phyloP scores from a whole-genome alignment of 306 rosid genomes.

The Nissolia schottii region DNA sequence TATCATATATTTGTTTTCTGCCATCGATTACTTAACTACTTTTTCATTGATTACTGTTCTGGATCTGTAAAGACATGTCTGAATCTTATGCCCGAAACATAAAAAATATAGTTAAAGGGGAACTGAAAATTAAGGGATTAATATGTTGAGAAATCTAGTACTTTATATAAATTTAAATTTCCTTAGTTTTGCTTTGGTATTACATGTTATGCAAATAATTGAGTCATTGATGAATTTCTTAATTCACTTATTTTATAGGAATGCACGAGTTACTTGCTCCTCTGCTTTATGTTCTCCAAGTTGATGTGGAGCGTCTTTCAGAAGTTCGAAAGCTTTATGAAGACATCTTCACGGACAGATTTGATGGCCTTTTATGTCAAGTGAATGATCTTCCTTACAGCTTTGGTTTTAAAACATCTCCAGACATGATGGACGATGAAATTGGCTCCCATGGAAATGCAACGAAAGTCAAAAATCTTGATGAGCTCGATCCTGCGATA shows the following conservation, averaged over 20 bases:
- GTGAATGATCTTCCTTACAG: slow-evolving; percentile 67
- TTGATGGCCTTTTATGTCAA: slow-evolving; percentile 68
- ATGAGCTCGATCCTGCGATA: slow-evolving; percentile 80
- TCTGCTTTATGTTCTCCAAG: slow-evolving; percentile 83
- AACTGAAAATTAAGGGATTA: background rate
- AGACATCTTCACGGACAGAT: slow-evolving; percentile 83
- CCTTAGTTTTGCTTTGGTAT: background rate
- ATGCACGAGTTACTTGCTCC: slow-evolving; percentile 99
- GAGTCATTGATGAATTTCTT: slow-evolving; percentile 10
- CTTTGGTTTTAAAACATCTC: slow-evolving; percentile 75
- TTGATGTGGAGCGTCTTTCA: slow-evolving; percentile 74
- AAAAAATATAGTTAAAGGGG: background rate
- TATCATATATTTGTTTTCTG: background rate
- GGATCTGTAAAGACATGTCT: background rate
- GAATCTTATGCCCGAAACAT: background rate
- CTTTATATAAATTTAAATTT: background rate
- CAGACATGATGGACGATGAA: slow-evolving; percentile 49
- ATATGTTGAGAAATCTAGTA: slow-evolving; percentile 1
- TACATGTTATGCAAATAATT: slow-evolving; percentile 19
- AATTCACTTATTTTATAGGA: slow-evolving; percentile 40
- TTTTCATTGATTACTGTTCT: background rate
- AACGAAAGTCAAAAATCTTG: slow-evolving; percentile 45
- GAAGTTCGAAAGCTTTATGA: slow-evolving; percentile 76
- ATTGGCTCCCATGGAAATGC: slow-evolving; percentile 44
- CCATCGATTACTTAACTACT: background rate